Base-by-base conservation (phyloP, 208 protist genomes). In the Acanthamoeba royreba region DNA sequence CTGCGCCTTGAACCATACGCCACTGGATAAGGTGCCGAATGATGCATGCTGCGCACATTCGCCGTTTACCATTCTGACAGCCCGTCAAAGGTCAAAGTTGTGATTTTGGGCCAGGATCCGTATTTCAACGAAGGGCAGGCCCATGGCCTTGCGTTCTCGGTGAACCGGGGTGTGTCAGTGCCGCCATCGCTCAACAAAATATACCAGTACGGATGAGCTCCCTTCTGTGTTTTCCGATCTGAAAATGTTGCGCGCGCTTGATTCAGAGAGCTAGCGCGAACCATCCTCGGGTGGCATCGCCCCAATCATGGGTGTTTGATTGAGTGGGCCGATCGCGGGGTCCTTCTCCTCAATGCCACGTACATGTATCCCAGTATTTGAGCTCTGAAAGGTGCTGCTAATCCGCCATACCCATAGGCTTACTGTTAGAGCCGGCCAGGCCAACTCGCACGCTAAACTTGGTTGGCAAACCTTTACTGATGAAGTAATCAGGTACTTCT, bases 51-150 rank as follows among this genome's bases (percentile, higher is more conserved):
- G n/a, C n/a, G n/a, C 53, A 63, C 25, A 25, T 63, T 63, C 22
- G 22, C 25, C 53, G 25, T 63, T 17, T 83, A 7, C 5, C 13
- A 11, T 33, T 40, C 15, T 43, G 8, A 45, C 86, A 4, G 7
- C 5, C 53, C 19, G 25, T 19, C 13, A 5, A 95, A 28, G 72
- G 86, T 97, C 5, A 94, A 94, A 31, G 96, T 97, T 38, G 96
- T 97, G 15, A 96, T 97, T n/a, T 25, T 97, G 19, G 96, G 96
- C 19, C 96, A 97, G 89, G 96, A 97, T 86, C 96, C 96, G 19
- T 97, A 97, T 79, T 66, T 94, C 87, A 81, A 91, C 8, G 25
- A 42, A 7, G 55, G 49, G 5, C 96, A 97, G 87, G 96, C 96
- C 22, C 95, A 97, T 90, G 96, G 95, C n/a, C 92, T 97, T 7